Base-by-base conservation (phyloP, 768 basidiomycete species). In the Neoboletus brunneissimus region DNA sequence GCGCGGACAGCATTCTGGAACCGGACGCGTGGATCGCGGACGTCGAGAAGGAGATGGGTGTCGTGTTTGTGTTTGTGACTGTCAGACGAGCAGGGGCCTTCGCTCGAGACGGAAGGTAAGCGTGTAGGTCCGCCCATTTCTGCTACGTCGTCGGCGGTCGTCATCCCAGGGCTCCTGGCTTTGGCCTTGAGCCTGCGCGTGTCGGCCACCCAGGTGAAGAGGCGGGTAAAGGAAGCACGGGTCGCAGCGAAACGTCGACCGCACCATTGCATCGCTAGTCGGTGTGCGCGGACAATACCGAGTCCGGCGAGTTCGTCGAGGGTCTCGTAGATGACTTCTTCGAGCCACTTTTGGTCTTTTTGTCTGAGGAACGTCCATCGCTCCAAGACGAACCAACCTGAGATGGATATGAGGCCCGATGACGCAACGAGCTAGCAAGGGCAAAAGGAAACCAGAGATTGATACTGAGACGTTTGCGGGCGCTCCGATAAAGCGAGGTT, bases 381-480 rank as follows among this genome's bases (percentile, higher is more conserved):
- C 51, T 81, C 81, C 10, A 78, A 73, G 8, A 75, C 70, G 64
- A 82, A 82, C 80, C 80, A 81, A 13, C 72, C 65, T 0, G 80
- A 82, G 46, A 81, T 82, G 27, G 79, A 81, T 18, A 75, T 65
- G 25, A 77, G 71, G 35, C 76, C 76, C 23, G 69, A 70, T 13
- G 74, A 73, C 32, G 74, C 68, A 43, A 77, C 35, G 20, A 69
- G 59, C 70, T 72, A 52, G 23, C 0, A 9, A 45, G 18, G 34
- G 23, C 12, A 18, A 23, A 31, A 46, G 11, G 35, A 46, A 23
- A 18, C 1, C 7, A 25, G 35, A 5, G n/a, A 11, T 15, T 25
- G 18, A 38, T 45, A 25, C 25, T 29, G 11, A 49, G 54, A 41
- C 29, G 8, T 22, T 40, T 22, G 18, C 29, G 0, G 5, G 27